These are phyloP conservation scores for Selaginella moellendorffii DNA, from an alignment of 75 land plant species.

Conservation along the genomic window DNA sequence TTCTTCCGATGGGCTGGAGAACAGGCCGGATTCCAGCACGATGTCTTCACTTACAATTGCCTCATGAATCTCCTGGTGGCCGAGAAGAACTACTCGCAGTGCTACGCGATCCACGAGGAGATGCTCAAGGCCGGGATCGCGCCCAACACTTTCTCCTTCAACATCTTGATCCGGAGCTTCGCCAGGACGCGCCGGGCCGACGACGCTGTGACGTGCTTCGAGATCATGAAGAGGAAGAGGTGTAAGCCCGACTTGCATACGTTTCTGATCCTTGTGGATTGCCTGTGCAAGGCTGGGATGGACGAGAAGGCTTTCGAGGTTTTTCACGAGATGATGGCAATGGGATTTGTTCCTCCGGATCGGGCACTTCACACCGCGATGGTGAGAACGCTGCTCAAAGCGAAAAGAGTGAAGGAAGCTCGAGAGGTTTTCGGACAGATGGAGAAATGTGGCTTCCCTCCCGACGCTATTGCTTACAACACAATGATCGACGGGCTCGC, in stretches of 20 bases:
- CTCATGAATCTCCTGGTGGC: neutral
- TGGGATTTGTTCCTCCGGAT: neutral
- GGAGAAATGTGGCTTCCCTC: neutral
- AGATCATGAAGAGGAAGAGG: neutral
- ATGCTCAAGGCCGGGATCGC: neutral
- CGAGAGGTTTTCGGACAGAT: neutral
- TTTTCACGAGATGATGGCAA: neutral
- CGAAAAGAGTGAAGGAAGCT: neutral
- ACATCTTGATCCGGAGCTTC: neutral
- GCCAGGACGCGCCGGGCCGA: neutral
- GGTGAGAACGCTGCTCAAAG: neutral
- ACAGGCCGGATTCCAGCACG: conserved; percentile 3
- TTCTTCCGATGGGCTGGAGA: conserved; percentile 12
- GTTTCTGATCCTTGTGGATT: neutral
- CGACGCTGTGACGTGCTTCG: neutral
- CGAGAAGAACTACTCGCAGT: neutral
- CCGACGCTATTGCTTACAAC: neutral
- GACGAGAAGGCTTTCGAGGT: neutral
- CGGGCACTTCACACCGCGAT: neutral
- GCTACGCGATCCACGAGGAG: neutral
- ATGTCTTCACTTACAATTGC: neutral
- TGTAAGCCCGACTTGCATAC: neutral
- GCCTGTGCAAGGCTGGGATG: neutral
- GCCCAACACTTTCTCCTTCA: neutral
- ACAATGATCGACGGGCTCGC: neutral